phyloP scores from a whole-genome alignment of 2,329 filamentous ascomycete species.

The Proliferodiscus dingleyae region DNA sequence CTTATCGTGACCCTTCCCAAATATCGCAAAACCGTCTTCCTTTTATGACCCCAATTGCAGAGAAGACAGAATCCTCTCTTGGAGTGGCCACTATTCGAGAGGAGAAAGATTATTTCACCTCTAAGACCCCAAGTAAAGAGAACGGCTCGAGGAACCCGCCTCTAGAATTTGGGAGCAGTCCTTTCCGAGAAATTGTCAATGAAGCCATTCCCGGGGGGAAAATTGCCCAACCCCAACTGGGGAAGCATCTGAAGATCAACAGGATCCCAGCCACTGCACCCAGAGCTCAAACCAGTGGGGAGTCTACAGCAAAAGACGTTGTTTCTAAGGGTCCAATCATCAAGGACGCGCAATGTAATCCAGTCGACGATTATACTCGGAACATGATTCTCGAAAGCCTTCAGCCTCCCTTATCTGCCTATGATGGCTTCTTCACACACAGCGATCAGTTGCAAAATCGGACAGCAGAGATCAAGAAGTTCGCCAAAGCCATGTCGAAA shows the following conservation, averaged over 20 bases:
- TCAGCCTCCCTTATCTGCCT: constrained; percentile 67
- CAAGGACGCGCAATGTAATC: constrained; percentile 80
- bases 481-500: constrained; percentile 55
- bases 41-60: constrained; percentile 98
- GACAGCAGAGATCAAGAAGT: constrained; percentile 74
- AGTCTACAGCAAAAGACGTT: constrained; percentile 35
- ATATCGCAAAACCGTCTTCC: constrained; percentile 86
- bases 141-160: constrained; percentile 23
- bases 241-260: constrained; percentile 42
- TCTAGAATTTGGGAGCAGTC: constrained; percentile 56
- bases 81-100: constrained; percentile 56
- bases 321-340: constrained; percentile 67
- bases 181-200: constrained; percentile 61
- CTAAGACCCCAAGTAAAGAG: constrained; percentile 71
- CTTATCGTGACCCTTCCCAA: constrained; percentile 74
- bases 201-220: constrained; percentile 43
- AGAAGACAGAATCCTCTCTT: constrained; percentile 86
- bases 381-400: constrained; percentile 69
- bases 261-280: constrained; percentile 29
- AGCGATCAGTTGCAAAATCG: constrained; percentile 58
- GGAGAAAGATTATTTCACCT: constrained; percentile 53
- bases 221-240: constrained; percentile 48
- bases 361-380: constrained; percentile 72
- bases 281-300: constrained; percentile 29
- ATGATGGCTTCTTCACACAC: constrained; percentile 76